Evolutionary conservation across 2,329 filamentous ascomycete genomes (phyloP).

Genomic region (Alternaria sp.): DNA sequence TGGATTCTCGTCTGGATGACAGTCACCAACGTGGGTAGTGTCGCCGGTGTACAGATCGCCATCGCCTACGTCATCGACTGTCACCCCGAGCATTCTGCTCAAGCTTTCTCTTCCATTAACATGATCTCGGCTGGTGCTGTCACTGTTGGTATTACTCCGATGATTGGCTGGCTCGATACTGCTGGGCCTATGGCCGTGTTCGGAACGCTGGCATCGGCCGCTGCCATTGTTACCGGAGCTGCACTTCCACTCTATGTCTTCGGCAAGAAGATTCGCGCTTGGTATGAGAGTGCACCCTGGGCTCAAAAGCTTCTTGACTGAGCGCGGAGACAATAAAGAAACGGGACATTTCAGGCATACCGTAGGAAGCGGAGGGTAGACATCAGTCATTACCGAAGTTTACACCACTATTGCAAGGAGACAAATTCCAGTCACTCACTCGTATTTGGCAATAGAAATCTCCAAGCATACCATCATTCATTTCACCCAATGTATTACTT

Average conservation of each 20-base stretch:
- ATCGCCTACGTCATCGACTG: constrained; percentile 21
- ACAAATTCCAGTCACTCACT: not conserved
- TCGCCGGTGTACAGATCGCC: constrained; percentile 9
- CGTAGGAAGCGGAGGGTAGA: not conserved
- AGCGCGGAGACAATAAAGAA: not conserved
- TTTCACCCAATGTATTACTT: not conserved
- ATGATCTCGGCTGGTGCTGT: constrained; percentile 7
- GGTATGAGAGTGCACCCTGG: constrained; percentile 15
- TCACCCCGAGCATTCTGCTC: constrained; percentile 16
- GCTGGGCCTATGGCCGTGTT: not conserved
- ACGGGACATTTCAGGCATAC: not conserved
- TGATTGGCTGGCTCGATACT: constrained; percentile 9
- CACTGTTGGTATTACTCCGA: constrained; percentile 3
- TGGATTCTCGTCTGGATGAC: constrained; percentile 20
- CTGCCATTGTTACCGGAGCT: constrained; percentile 4
- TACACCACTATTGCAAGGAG: not conserved
- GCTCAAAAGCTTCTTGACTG: constrained; percentile 14
- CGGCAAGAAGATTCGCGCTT: constrained; percentile 20
- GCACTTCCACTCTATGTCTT: constrained; percentile 16
- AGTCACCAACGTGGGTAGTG: constrained; percentile 10
- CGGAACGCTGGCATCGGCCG: constrained; percentile 1
- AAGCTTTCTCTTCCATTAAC: constrained; percentile 16
- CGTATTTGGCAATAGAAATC: not conserved
- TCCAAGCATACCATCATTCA: not conserved
- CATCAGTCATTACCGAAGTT: not conserved